Conservation (phyloP, 352 stramenopile species). For the Phytophthora nicotianae region DNA sequence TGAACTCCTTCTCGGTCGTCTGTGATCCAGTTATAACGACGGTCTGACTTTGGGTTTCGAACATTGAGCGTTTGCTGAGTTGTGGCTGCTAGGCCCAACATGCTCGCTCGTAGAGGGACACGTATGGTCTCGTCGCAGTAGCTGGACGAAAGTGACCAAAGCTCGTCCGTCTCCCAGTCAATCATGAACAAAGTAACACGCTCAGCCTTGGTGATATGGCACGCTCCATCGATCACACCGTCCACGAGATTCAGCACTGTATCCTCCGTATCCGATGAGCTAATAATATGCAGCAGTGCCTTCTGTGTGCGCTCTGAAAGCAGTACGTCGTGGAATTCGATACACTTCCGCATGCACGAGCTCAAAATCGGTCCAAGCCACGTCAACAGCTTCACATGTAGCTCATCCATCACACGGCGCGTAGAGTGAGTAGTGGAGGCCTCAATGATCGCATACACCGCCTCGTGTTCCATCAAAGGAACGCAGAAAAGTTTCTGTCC, state of each 20-base stretch:
- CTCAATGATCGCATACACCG: slow-evolving; percentile 83
- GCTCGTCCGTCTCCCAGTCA: slow-evolving; percentile 82
- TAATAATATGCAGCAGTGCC: slow-evolving; percentile 85
- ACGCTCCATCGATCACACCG: slow-evolving; percentile 78
- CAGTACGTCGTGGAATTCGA: slow-evolving; percentile 85
- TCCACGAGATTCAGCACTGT: slow-evolving; percentile 87
- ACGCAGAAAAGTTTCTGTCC: slow-evolving; percentile 78
- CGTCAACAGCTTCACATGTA: slow-evolving; percentile 76
- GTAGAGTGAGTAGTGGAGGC: slow-evolving; percentile 51
- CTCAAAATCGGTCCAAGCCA: slow-evolving; percentile 84
- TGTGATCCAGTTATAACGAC: slow-evolving; percentile 56
- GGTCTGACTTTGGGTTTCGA: slow-evolving; percentile 58
- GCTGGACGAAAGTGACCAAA: slow-evolving; percentile 82
- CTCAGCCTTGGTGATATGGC: slow-evolving; percentile 84
- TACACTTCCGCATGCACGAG: slow-evolving; percentile 86
- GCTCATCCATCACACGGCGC: slow-evolving; percentile 54
- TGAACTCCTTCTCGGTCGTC: slow-evolving; percentile 66
- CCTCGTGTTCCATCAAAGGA: slow-evolving; percentile 68
- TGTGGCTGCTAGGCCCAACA: slow-evolving; percentile 63
- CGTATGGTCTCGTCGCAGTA: slow-evolving; percentile 75
- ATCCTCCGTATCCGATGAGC: slow-evolving; percentile 81
- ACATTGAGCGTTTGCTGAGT: slow-evolving; percentile 78
- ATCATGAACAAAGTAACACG: slow-evolving; percentile 83
- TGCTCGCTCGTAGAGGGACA: slow-evolving; percentile 60
- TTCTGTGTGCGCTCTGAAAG: slow-evolving; percentile 86